Evolutionary conservation across 495 filamentous ascomycete species (phyloP).

Genomic region (Monascus purpureus): DNA sequence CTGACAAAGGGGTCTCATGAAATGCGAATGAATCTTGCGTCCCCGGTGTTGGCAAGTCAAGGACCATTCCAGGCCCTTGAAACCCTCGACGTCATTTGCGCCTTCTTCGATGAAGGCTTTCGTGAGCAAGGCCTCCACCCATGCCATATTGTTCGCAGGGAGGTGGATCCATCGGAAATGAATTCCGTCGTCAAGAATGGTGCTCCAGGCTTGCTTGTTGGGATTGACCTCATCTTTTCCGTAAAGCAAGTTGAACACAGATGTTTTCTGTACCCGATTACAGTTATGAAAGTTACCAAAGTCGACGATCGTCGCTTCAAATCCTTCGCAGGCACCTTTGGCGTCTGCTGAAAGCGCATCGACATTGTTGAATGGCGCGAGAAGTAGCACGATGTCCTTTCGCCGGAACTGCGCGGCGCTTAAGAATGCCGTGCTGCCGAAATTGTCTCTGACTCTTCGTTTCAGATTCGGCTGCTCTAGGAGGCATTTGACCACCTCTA

Average conservation of each 20-base stretch:
- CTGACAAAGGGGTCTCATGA: slow-evolving; percentile 52
- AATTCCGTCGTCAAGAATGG: slow-evolving; percentile 39
- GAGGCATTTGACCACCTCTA: slow-evolving; percentile 42
- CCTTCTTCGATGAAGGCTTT: slow-evolving; percentile 57
- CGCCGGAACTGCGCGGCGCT: slow-evolving; percentile 45
- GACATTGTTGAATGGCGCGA: slow-evolving; percentile 41
- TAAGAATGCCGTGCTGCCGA: slow-evolving; percentile 46
- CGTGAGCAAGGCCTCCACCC: slow-evolving; percentile 48
- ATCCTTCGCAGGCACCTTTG: slow-evolving; percentile 41
- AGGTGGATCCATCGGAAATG: slow-evolving; percentile 60
- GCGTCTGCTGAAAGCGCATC: slow-evolving; percentile 39
- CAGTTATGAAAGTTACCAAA: slow-evolving; percentile 55
- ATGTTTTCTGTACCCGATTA: slow-evolving; percentile 37
- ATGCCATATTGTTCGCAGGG: slow-evolving; percentile 47
- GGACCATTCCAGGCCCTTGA: slow-evolving; percentile 51
- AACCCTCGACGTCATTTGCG: slow-evolving; percentile 49
- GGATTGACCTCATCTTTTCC: slow-evolving; percentile 41
- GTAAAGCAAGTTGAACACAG: slow-evolving; percentile 49
- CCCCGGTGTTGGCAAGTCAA: slow-evolving; percentile 53
- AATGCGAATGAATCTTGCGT: slow-evolving; percentile 46
- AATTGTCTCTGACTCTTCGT: slow-evolving; percentile 38
- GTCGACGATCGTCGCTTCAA: slow-evolving; percentile 54
- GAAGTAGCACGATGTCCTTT: slow-evolving; percentile 40
- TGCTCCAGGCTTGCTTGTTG: slow-evolving; percentile 34
- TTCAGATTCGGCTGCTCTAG: slow-evolving; percentile 33